Percentiles rank a stretch among this genome's conserved stretches.
Conservation (phyloP, 2,329 filamentous ascomycete genomes). For the Colletotrichum sansevieriae region DNA sequence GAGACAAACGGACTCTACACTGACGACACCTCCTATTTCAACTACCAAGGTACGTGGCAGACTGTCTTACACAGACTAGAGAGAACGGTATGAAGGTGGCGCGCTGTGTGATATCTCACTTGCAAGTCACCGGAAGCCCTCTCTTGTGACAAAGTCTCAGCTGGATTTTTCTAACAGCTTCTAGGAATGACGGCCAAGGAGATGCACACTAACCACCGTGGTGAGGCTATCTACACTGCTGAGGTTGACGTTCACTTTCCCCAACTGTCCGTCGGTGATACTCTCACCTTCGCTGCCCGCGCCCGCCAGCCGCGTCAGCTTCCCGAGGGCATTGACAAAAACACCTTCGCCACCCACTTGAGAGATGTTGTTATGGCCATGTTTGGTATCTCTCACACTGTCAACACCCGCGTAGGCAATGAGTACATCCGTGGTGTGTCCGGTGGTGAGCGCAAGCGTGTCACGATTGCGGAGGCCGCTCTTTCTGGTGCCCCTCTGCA, state of each 20-base stretch:
- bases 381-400: slow-evolving; percentile 79
- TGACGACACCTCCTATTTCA: slow-evolving; percentile 78
- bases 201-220: slow-evolving; percentile 83
- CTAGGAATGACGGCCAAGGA: slow-evolving; percentile 75
- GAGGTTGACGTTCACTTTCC: slow-evolving; percentile 88
- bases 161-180: neutral
- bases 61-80: neutral
- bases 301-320: slow-evolving; percentile 74
- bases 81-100: neutral
- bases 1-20: slow-evolving; percentile 85
- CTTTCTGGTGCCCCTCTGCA: slow-evolving; percentile 72
- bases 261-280: slow-evolving; percentile 81
- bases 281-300: slow-evolving; percentile 80
- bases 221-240: slow-evolving; percentile 88
- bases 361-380: slow-evolving; percentile 81
- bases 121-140: slow-evolving; percentile 6
- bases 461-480: slow-evolving; percentile 72
- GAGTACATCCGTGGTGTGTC: slow-evolving; percentile 81
- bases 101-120: neutral
- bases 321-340: slow-evolving; percentile 68
- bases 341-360: slow-evolving; percentile 71
- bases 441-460: slow-evolving; percentile 79
- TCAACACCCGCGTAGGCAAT: slow-evolving; percentile 80
- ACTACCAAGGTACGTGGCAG: slow-evolving; percentile 77
- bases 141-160: neutral